Percentiles rank a stretch among this genome's conserved stretches.
Conservation (phyloP, 2,329 filamentous ascomycete genomes). For the Curvularia sp. region DNA sequence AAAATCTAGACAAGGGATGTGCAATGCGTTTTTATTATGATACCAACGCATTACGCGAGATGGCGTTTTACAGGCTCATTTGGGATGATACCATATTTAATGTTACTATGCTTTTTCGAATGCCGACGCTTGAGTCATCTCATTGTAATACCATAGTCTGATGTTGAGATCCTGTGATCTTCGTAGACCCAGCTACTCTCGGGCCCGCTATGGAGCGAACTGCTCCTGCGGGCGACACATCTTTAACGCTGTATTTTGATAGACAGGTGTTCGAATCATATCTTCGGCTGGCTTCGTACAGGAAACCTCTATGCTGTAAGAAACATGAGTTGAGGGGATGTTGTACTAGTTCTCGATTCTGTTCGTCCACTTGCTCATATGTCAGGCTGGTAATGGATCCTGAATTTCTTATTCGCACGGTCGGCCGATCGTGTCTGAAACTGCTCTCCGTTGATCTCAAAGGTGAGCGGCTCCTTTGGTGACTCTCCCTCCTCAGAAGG, state of each 20-base stretch:
- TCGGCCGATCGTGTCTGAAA: constrained; percentile 85
- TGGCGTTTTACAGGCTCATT: constrained; percentile 18
- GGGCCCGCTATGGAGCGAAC: background rate
- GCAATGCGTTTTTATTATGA: constrained; percentile 11
- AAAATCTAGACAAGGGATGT: background rate
- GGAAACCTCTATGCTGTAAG: background rate
- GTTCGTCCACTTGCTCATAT: constrained; percentile 60
- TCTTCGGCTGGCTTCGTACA: background rate
- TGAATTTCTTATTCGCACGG: constrained; percentile 90
- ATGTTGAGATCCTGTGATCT: background rate
- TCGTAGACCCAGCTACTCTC: background rate
- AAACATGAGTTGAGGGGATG: background rate
- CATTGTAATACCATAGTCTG: background rate
- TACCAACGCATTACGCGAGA: constrained; percentile 28
- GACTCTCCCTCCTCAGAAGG: constrained; percentile 32
- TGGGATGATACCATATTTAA: constrained; percentile 20
- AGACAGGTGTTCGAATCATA: background rate
- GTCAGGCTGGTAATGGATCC: constrained; percentile 78
- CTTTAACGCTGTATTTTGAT: background rate
- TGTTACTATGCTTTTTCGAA: background rate
- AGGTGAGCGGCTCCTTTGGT: constrained; percentile 64
- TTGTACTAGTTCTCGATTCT: background rate
- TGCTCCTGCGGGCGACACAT: background rate
- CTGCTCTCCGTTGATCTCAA: constrained; percentile 87
- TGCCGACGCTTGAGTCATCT: background rate